A percentile compares a stretch with the other conserved stretches of the same genome.
Evolutionary conservation across 169 alveolate species (phyloP).

Genomic region (Eimeria acervulina): DNA sequence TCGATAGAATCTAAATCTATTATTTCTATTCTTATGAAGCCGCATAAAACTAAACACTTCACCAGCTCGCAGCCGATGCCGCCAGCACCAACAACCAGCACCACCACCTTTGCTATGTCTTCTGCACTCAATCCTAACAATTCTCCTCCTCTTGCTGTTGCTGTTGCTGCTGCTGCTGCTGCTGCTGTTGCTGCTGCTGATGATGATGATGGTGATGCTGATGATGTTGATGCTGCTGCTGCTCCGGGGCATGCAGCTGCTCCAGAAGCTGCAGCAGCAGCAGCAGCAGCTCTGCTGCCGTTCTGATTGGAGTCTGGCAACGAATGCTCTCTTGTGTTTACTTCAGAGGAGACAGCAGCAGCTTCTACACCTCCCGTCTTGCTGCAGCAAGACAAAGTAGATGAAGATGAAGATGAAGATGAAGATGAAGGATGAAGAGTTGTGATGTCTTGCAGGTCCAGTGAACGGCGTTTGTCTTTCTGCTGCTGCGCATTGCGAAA

Average conservation of each 20-base stretch:
- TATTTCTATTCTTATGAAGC: constrained; percentile 95
- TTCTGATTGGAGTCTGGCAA: too few relatives aligned
- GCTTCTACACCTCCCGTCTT: too few relatives aligned
- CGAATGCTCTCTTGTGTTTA: too few relatives aligned
- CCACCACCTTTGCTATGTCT: neutral
- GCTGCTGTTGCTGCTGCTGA: neutral
- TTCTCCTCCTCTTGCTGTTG: neutral
- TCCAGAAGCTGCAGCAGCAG: neutral
- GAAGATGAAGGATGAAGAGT: too few relatives aligned
- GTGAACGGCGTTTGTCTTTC: too few relatives aligned
- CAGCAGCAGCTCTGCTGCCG: too few relatives aligned
- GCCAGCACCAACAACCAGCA: neutral
- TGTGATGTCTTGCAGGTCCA: too few relatives aligned
- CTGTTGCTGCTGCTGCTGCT: neutral
- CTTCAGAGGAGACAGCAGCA: too few relatives aligned
- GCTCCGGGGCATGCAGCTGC: too few relatives aligned
- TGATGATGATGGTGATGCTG: neutral
- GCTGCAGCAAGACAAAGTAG: too few relatives aligned
- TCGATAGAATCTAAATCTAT: constrained; percentile 98
- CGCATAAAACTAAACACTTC: constrained; percentile 95
- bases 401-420: too few relatives aligned
- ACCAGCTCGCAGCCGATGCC: constrained; percentile 97
- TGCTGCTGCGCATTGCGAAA: too few relatives aligned
- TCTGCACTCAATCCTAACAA: neutral
- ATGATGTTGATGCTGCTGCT: neutral